These are phyloP conservation scores for Colletotrichum brevisporum DNA, from an alignment of 2,329 filamentous ascomycete genomes.

Conservation along the genomic window DNA sequence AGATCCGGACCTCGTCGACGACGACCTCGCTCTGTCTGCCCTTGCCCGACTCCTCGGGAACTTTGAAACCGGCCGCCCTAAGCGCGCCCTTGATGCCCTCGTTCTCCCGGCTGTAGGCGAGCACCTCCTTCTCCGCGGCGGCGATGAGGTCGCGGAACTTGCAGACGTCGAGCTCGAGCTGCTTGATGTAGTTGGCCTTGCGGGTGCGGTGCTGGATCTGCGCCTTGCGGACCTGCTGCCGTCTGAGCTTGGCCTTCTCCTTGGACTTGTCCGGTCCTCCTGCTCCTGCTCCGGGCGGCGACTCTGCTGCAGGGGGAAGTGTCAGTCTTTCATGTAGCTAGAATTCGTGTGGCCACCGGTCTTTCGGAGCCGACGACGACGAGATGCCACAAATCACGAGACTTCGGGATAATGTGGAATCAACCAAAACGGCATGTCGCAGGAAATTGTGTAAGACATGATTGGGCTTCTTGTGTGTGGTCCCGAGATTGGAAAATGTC, in stretches of 20 bases:
- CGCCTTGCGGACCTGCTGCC: slow-evolving; percentile 66
- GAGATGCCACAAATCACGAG: too few species aligned
- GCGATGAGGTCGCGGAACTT: slow-evolving; percentile 63
- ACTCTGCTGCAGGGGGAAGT: slow-evolving; percentile 10
- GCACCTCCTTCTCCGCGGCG: slow-evolving; percentile 55
- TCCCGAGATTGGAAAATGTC: neutral
- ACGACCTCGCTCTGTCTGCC: slow-evolving; percentile 7
- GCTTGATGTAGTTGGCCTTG: slow-evolving; percentile 68
- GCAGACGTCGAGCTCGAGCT: slow-evolving; percentile 66
- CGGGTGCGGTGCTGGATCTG: slow-evolving; percentile 70
- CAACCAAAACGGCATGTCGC: neutral
- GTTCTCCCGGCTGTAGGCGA: slow-evolving; percentile 58
- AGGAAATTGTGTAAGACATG: neutral
- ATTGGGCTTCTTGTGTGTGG: neutral
- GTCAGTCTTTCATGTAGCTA: neutral
- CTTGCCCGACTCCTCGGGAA: slow-evolving; percentile 16
- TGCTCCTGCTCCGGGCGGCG: slow-evolving; percentile 13
- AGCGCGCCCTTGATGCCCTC: slow-evolving; percentile 56
- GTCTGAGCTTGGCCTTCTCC: slow-evolving; percentile 62
- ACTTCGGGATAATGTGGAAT: neutral
- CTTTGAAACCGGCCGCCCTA: slow-evolving; percentile 41
- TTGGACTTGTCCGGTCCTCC: slow-evolving; percentile 31
- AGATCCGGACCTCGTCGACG: slow-evolving; percentile 5
- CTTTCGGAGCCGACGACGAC: too few species aligned
- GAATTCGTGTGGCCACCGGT: neutral